A percentile compares a stretch with the other conserved stretches of the same genome.
These are phyloP conservation scores for Pelargonium fulgidum DNA, from an alignment of 441 rosid genomes.

Conservation along the genomic window DNA sequence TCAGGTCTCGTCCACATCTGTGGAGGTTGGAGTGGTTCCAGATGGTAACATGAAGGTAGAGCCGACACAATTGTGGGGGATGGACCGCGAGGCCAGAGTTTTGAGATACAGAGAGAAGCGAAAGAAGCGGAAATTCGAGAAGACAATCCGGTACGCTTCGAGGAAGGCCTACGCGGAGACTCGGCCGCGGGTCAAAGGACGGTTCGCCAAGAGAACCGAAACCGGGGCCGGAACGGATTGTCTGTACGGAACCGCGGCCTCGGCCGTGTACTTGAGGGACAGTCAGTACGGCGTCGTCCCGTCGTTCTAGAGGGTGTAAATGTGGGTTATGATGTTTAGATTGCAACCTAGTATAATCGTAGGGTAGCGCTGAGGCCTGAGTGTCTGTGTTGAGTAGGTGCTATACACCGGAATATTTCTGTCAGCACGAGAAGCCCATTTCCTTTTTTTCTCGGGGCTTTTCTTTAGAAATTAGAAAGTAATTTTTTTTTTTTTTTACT, in stretches of 20 bases:
- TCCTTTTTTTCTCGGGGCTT: too few species aligned
- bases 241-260: constrained; percentile 21
- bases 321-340: too few species aligned
- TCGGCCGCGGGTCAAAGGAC: constrained; percentile 62
- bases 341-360: too few species aligned
- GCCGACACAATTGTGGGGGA: constrained; percentile 24
- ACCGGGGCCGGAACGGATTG: constrained; percentile 34
- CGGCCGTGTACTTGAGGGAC: constrained; percentile 27
- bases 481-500: too few species aligned
- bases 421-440: too few species aligned
- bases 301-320: constrained; percentile 30
- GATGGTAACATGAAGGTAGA: constrained; percentile 26
- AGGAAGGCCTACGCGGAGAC: constrained; percentile 70
- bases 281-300: constrained; percentile 68
- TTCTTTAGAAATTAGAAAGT: too few species aligned
- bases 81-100: constrained; percentile 59
- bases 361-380: too few species aligned
- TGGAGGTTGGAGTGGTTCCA: constrained; percentile 56
- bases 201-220: constrained; percentile 54
- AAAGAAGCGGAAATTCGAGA: constrained; percentile 63
- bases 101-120: constrained; percentile 69
- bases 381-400: too few species aligned
- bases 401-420: too few species aligned
- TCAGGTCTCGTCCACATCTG: constrained; percentile 54
- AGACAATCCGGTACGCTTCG: constrained; percentile 65